Conservation (phyloP, 805 yeast genomes). For the Schizosaccharomyces osmophilus region DNA sequence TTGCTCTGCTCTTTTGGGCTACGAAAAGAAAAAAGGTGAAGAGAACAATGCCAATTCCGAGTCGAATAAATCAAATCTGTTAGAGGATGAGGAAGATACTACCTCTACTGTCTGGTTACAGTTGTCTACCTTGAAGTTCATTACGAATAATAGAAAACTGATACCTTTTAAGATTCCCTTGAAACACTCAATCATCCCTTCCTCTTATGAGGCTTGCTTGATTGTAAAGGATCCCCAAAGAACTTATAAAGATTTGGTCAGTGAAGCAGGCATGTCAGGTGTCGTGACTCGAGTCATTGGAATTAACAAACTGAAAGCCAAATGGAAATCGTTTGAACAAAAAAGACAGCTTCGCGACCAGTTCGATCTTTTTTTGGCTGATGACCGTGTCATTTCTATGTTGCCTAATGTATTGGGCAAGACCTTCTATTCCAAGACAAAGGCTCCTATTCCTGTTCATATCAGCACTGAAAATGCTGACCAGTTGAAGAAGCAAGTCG, state of each 20-base stretch:
- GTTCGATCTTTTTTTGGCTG: conserved; percentile 60
- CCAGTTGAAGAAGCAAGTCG: conserved; percentile 33
- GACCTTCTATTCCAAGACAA: conserved; percentile 37
- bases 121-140: neutral
- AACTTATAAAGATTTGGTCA: conserved; percentile 16
- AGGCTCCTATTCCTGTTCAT: conserved; percentile 44
- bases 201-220: conserved; percentile 19
- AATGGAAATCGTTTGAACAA: conserved; percentile 70
- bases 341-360: conserved; percentile 47
- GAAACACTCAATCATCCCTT: neutral
- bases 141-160: neutral
- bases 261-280: conserved; percentile 9
- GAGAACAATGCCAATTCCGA: neutral
- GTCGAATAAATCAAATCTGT: neutral
- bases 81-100: neutral
- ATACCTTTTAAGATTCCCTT: neutral
- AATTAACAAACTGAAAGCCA: conserved; percentile 52
- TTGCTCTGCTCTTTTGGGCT: neutral
- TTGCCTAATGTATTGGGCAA: conserved; percentile 71
- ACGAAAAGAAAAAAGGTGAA: neutral
- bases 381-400: conserved; percentile 54
- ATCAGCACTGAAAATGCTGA: conserved; percentile 23
- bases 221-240: conserved; percentile 44
- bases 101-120: neutral
- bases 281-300: conserved; percentile 30